These are phyloP conservation scores for Carpinus fangiana DNA, from an alignment of 306 rosid genomes.

Conservation along the genomic window DNA sequence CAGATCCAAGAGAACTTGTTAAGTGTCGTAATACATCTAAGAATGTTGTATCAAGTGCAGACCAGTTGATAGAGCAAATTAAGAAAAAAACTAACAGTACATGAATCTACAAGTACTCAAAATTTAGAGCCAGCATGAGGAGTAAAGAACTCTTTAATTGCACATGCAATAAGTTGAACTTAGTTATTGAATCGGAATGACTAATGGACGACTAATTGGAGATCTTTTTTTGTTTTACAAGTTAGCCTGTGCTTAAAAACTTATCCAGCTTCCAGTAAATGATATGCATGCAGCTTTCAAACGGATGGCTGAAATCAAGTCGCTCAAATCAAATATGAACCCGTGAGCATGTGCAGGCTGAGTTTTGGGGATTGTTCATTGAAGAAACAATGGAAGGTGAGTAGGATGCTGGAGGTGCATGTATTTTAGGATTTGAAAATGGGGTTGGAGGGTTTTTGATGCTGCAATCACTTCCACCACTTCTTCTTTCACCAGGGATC, in stretches of 20 bases:
- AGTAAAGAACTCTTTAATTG: constrained; percentile 19
- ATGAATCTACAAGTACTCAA: constrained; percentile 20
- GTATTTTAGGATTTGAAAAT: neutral
- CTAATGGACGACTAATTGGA: neutral
- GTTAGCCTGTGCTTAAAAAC: no score
- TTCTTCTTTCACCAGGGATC: neutral
- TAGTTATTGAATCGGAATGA: neutral
- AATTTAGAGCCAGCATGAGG: constrained; percentile 21
- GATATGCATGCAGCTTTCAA: neutral
- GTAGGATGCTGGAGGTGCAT: neutral
- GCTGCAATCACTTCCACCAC: neutral
- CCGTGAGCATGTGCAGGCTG: neutral
- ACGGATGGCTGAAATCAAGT: neutral
- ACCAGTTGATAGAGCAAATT: constrained; percentile 49
- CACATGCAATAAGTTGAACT: constrained; percentile 3
- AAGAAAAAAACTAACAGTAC: constrained; percentile 34
- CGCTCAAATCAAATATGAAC: neutral
- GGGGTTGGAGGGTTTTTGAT: neutral
- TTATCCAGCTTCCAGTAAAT: no score
- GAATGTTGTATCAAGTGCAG: constrained; percentile 45
- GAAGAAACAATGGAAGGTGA: neutral
- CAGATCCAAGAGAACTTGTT: constrained; percentile 65
- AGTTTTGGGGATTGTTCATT: neutral
- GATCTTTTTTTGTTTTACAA: no score
- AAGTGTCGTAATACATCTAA: constrained; percentile 46